These are phyloP conservation scores for Beauveria bassiana DNA, from an alignment of 2,329 filamentous ascomycete species.

Conservation along the genomic window DNA sequence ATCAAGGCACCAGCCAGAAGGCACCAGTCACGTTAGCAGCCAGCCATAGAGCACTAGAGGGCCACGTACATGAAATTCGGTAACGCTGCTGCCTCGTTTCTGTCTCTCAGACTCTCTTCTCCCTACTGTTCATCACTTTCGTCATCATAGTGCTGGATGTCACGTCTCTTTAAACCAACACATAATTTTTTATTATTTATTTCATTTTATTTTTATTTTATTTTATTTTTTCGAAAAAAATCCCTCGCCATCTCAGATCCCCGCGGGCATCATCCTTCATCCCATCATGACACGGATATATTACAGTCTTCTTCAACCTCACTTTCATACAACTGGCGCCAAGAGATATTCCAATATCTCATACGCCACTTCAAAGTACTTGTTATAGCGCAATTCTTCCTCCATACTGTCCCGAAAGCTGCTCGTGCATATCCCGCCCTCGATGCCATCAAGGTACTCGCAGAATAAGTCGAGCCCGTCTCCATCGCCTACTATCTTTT, in stretches of 20 bases:
- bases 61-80: too few relatives aligned
- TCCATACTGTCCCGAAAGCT: constrained; percentile 21
- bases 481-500: constrained; percentile 30
- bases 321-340: constrained; percentile 37
- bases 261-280: neutral
- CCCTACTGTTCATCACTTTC: too few relatives aligned
- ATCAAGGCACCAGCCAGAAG: too few relatives aligned
- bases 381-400: constrained; percentile 17
- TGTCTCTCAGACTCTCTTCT: too few relatives aligned
- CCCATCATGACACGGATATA: neutral
- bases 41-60: too few relatives aligned
- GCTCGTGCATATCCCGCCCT: constrained; percentile 35
- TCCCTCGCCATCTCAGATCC: too few relatives aligned
- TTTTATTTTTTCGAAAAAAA: too few relatives aligned
- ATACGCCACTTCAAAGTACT: constrained; percentile 44
- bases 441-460: constrained; percentile 41
- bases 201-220: too few relatives aligned
- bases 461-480: constrained; percentile 33
- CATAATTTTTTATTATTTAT: too few relatives aligned
- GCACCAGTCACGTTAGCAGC: too few relatives aligned
- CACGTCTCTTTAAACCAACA: neutral
- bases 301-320: neutral
- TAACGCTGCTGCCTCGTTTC: too few relatives aligned
- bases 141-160: neutral
- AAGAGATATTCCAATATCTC: constrained; percentile 47